These are phyloP conservation scores for Glutinoglossum americanum DNA, from an alignment of 495 filamentous ascomycete genomes.

Conservation along the genomic window DNA sequence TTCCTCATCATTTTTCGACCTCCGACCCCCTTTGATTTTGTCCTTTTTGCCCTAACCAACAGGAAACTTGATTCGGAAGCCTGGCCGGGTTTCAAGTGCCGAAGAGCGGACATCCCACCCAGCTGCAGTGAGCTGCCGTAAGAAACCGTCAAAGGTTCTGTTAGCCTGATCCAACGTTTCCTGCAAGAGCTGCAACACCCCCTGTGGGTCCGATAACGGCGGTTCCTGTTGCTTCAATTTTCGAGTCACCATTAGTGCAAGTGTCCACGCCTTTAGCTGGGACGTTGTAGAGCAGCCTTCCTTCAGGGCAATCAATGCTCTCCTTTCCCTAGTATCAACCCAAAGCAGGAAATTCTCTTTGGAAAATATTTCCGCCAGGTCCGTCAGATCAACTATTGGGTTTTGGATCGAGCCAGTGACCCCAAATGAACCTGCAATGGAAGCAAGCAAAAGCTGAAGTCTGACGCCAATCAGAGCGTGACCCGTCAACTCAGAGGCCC, in stretches of 20 bases:
- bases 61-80: constrained; percentile 6
- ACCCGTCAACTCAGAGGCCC: constrained; percentile 23
- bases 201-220: constrained; percentile 6
- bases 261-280: constrained; percentile 51
- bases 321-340: constrained; percentile 20
- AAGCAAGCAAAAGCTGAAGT: constrained; percentile 17
- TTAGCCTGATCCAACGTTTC: constrained; percentile 18
- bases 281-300: constrained; percentile 23
- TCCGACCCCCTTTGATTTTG: neutral
- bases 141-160: constrained; percentile 21
- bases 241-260: constrained; percentile 39
- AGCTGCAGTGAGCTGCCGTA: constrained; percentile 18
- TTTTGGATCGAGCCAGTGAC: constrained; percentile 19
- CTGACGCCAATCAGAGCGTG: constrained; percentile 27
- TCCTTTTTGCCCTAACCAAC: neutral
- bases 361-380: constrained; percentile 28
- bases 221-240: neutral
- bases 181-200: constrained; percentile 11
- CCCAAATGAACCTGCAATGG: constrained; percentile 13
- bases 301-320: constrained; percentile 45
- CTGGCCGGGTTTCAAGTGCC: constrained; percentile 35
- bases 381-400: constrained; percentile 14
- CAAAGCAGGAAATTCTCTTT: constrained; percentile 33
- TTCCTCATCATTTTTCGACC: neutral
- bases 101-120: constrained; percentile 40